Evolutionary conservation across 257 asterid genomes (phyloP).

Genomic region (Cynanchum wilfordii): DNA sequence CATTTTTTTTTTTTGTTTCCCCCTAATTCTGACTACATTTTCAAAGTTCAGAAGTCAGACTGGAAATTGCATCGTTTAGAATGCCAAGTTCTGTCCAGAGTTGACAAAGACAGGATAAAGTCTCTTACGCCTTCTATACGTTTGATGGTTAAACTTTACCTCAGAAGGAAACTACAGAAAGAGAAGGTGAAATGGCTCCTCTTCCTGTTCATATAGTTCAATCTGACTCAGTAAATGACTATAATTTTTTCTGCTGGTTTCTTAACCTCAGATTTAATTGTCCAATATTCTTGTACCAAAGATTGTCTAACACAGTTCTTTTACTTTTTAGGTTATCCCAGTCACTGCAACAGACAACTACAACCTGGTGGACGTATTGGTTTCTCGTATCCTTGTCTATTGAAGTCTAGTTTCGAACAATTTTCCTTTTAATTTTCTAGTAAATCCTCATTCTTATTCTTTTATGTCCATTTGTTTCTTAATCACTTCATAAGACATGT

Average conservation of each 20-base stretch:
- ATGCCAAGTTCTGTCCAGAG: slow-evolving; percentile 49
- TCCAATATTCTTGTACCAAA: not conserved
- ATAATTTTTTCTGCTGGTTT: not conserved
- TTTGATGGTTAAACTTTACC: slow-evolving; percentile 69
- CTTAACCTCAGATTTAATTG: not conserved
- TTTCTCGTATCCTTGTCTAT: slow-evolving; percentile 84
- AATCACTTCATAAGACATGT: slow-evolving; percentile 53
- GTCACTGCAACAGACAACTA: slow-evolving; percentile 58
- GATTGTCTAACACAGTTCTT: not conserved
- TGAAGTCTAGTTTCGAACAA: slow-evolving; percentile 3
- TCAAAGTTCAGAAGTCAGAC: slow-evolving; percentile 60
- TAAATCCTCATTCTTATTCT: not conserved
- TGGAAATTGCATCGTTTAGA: slow-evolving; percentile 83
- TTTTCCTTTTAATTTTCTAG: slow-evolving; percentile 11
- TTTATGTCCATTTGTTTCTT: slow-evolving; percentile 27
- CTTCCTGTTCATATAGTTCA: not conserved
- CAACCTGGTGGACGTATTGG: slow-evolving; percentile 63
- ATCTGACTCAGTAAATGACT: not conserved
- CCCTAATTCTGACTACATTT: not conserved
- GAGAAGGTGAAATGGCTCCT: slow-evolving; percentile 47
- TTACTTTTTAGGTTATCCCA: slow-evolving; percentile 48
- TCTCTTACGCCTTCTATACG: slow-evolving; percentile 66
- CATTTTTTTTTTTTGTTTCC: not conserved
- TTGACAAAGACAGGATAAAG: slow-evolving; percentile 57
- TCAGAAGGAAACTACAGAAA: slow-evolving; percentile 57